Evolutionary conservation across 176 grass and related monocot genomes (phyloP).

Genomic region (Lolium multiflorum): DNA sequence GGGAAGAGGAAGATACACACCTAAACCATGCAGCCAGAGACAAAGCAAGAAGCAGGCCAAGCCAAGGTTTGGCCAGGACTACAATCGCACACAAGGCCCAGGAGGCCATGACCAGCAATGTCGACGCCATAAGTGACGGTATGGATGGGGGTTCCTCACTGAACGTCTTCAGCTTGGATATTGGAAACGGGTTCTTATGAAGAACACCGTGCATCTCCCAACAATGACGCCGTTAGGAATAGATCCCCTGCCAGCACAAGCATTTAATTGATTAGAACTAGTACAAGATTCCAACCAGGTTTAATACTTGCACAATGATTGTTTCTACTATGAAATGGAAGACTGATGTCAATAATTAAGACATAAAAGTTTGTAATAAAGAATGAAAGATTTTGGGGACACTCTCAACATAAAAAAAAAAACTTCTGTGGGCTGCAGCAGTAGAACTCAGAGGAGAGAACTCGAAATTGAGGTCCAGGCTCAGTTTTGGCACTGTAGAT

Average conservation of each 20-base stretch:
- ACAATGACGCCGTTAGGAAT: conserved; percentile 48
- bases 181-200: conserved; percentile 49
- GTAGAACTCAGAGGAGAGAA: neutral
- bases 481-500: conserved; percentile 11
- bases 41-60: no score
- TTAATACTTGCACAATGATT: neutral
- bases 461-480: neutral
- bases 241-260: conserved; percentile 48
- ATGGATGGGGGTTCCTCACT: neutral
- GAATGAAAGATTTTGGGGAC: neutral
- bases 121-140: no score
- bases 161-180: conserved; percentile 23
- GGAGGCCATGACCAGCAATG: no score
- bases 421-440: neutral
- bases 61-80: no score
- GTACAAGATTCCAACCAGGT: conserved; percentile 7
- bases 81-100: no score
- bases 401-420: neutral
- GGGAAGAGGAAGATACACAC: no score
- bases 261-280: neutral
- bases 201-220: conserved; percentile 54
- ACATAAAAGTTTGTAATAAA: neutral
- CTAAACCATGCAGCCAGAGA: neutral
- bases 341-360: neutral
- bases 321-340: neutral